Base-by-base conservation (phyloP, 2,329 filamentous ascomycete genomes). In the Neofusicoccum sp. region DNA sequence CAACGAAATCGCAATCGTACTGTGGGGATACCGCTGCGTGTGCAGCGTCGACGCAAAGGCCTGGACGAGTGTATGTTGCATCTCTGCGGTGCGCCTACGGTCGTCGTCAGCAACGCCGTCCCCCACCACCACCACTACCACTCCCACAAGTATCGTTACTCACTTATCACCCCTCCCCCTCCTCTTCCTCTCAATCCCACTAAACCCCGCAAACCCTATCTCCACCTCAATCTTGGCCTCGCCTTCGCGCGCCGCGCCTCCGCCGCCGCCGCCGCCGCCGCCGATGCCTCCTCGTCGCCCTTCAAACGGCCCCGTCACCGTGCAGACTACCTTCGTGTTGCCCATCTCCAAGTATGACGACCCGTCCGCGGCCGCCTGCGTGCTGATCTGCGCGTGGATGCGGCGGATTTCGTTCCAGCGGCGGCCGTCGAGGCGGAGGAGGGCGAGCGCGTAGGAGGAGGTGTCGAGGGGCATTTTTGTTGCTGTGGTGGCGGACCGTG, bases 331-430 rank as follows among this genome's bases (percentile, higher is more conserved):
- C 75, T 97, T 95, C 28, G 95, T 99, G 79, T 98, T 96, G 71
- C 95, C 95, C 89, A 96, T 96, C 75, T 97, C 92, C 64, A 98
- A 87, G 78, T 97, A 97, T 66, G 90, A 92, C 48, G 91, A 96
- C 39, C 95, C 95, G 71, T 98, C 95, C 62, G 93, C 93, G 56
- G 93, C 90, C 65, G 93, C 89, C 78, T 97, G 95, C 1, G 93
- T 97, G 66, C 90, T 91, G 73, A 99, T 93, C 78, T 96, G 91
- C 52, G 91, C 94, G 73, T 92, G 88, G 56, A 97, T 85, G 6
- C 92, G 88, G 33, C 95, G 92, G 43, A 99, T 86, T 77, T 99
- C 95, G 80, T 99, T 98, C 95, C 95, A 99, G 70, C 95, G 88
- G 65, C 95, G 89, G 90, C 94, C 83, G 69, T 85, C 83, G 63